Conservation (phyloP, 1,139 yeast species). For the Magnusiomyces magnusii region DNA sequence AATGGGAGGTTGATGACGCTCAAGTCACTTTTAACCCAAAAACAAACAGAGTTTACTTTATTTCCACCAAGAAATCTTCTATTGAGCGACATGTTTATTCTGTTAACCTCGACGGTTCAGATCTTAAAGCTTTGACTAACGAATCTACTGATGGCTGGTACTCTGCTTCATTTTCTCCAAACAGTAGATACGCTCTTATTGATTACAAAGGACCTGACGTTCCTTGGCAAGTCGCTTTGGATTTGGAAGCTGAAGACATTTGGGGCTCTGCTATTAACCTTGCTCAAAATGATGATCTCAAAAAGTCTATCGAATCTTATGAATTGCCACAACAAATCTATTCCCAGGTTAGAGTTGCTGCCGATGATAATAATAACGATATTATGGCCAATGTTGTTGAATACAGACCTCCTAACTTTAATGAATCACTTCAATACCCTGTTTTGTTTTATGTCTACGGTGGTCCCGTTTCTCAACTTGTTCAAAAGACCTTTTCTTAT, state of each 20-base stretch:
- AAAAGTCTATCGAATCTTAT: constrained; percentile 31
- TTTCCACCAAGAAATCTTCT: constrained; percentile 51
- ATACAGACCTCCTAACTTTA: constrained; percentile 63
- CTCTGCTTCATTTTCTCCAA: constrained; percentile 52
- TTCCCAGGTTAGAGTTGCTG: constrained; percentile 43
- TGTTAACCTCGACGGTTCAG: constrained; percentile 39
- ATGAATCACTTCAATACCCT: constrained; percentile 56
- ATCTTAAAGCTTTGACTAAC: constrained; percentile 47
- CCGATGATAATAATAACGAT: constrained; percentile 29
- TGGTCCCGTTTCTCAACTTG: constrained; percentile 88
- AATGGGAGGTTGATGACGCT: constrained; percentile 61
- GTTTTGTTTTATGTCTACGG: constrained; percentile 80
- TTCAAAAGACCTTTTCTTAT: constrained; percentile 45
- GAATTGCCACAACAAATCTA: constrained; percentile 52
- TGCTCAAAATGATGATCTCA: constrained; percentile 32
- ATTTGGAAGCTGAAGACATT: constrained; percentile 31
- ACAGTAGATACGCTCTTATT: constrained; percentile 49
- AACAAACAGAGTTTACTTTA: constrained; percentile 51
- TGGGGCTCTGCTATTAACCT: constrained; percentile 33
- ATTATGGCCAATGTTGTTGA: constrained; percentile 61
- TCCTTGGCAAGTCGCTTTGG: constrained; percentile 59
- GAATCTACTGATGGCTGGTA: constrained; percentile 56
- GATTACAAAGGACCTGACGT: constrained; percentile 55
- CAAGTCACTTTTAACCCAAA: constrained; percentile 51
- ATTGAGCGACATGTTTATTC: constrained; percentile 52